Conservation (phyloP, 2,329 filamentous ascomycete genomes). For the Bipolaris cookei region DNA sequence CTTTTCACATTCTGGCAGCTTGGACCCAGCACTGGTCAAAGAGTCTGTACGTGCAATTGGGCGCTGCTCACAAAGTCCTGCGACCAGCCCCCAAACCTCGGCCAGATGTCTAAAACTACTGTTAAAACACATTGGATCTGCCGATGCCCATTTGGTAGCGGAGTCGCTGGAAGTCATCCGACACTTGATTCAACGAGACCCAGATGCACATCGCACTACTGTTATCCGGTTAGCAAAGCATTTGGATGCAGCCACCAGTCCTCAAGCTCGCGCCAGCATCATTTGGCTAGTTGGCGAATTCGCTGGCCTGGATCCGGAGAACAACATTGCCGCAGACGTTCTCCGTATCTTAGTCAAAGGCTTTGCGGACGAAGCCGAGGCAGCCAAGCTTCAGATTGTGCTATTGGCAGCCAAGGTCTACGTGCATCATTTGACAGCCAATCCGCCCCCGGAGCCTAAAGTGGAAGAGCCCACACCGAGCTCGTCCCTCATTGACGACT, state of each 20-base stretch:
- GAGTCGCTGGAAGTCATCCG: slow-evolving; percentile 94
- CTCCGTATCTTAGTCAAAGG: slow-evolving; percentile 84
- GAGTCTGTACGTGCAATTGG: slow-evolving; percentile 94
- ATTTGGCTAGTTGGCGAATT: slow-evolving; percentile 98
- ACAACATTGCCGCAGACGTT: slow-evolving; percentile 93
- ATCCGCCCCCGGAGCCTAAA: slow-evolving; percentile 52
- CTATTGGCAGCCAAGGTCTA: slow-evolving; percentile 97
- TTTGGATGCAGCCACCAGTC: slow-evolving; percentile 84
- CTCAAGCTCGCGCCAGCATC: slow-evolving; percentile 89
- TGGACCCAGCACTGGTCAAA: slow-evolving; percentile 78
- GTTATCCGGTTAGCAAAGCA: slow-evolving; percentile 90
- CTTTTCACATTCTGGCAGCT: slow-evolving; percentile 86
- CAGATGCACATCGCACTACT: slow-evolving; percentile 78
- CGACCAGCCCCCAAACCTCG: slow-evolving; percentile 55
- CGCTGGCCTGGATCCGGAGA: slow-evolving; percentile 75
- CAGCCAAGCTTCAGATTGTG: slow-evolving; percentile 88
- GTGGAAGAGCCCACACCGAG: slow-evolving; percentile 36
- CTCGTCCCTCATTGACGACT: slow-evolving; percentile 34
- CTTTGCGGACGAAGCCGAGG: slow-evolving; percentile 82
- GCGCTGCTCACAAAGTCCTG: slow-evolving; percentile 76
- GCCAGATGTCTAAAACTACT: slow-evolving; percentile 82
- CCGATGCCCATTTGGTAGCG: slow-evolving; percentile 86
- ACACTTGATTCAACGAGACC: slow-evolving; percentile 92
- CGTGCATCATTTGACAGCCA: slow-evolving; percentile 79
- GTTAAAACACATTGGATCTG: slow-evolving; percentile 83